Evolutionary conservation across 768 basidiomycete genomes (phyloP), one percentile per base, ranked within the genome.

Genomic region (Rhodosporidiobolus sp.): DNA sequence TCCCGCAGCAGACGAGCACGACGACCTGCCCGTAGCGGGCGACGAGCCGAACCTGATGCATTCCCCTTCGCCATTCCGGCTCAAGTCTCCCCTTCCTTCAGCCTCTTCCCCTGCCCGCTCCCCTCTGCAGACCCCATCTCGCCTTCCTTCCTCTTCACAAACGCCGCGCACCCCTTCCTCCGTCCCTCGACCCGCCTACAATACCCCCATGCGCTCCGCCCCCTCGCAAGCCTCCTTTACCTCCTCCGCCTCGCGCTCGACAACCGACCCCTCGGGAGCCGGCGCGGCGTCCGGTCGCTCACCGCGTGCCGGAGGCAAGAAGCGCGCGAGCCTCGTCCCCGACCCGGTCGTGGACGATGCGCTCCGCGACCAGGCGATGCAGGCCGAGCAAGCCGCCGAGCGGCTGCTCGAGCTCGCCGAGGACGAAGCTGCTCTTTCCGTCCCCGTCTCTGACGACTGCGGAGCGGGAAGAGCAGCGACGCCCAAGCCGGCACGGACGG

Each of bases 301-400:
- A 20, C 26, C 57, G 16, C 57, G 28, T 19, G 30, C 35, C n/a
- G n/a, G n/a, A n/a, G n/a, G n/a, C 49, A 34, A 10, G 8, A n/a
- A 26, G 26, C 34, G 17, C 56, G 43, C 32, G 16, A 55, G 60
- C 26, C 65, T 63, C 28, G 48, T 69, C 30, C 46, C 70, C 62
- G 83, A 82, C 57, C 83, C 87, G 20, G 85, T 86, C 28, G 83
- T 94, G 8, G 93, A 94, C 78, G 94, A 95, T 79, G 92, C 89
- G 43, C 81, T 95, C 76, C 86, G 88, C 55, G 91, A 91, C 4
- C 87, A 91, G 63, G 94, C 94, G 3, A 90, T 91, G 76, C 94
- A 96, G 79, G 94, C 94, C 0, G 91, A 94, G 79, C 93, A 91
- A 79, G 91, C 93, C 14, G 94, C 94, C 1, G 89, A 92, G 79